Percentiles rank a stretch among this genome's conserved stretches.
Conservation (phyloP, 2,329 filamentous ascomycete genomes). For the Colletotrichum cuscutae region DNA sequence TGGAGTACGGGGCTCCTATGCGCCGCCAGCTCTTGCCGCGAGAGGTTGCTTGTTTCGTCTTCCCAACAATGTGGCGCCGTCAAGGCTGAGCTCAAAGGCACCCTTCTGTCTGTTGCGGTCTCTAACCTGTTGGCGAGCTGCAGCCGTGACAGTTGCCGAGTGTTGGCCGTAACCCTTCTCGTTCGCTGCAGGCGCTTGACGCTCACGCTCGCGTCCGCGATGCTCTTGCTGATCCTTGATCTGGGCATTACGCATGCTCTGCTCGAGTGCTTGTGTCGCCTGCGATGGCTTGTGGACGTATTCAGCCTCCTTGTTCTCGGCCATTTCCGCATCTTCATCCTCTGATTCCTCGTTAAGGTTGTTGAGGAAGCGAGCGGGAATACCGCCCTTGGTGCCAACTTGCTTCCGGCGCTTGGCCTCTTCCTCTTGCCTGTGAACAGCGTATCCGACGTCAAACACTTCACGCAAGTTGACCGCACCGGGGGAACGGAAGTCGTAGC, state of each 20-base stretch:
- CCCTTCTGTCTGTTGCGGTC: slow-evolving; percentile 77
- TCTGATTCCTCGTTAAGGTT: slow-evolving; percentile 77
- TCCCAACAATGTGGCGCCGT: slow-evolving; percentile 89
- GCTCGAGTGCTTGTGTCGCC: slow-evolving; percentile 78
- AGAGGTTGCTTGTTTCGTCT: slow-evolving; percentile 67
- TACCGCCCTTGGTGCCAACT: slow-evolving; percentile 76
- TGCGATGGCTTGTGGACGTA: slow-evolving; percentile 54
- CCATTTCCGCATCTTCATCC: slow-evolving; percentile 70
- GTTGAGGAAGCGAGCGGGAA: slow-evolving; percentile 60
- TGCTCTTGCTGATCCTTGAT: slow-evolving; percentile 69
- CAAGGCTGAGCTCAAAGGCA: slow-evolving; percentile 90
- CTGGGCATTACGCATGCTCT: slow-evolving; percentile 86
- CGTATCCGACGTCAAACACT: slow-evolving; percentile 98
- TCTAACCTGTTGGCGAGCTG: slow-evolving; percentile 82
- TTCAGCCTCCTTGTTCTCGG: slow-evolving; percentile 68
- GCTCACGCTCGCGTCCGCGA: slow-evolving; percentile 62
- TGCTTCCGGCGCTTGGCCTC: slow-evolving; percentile 93
- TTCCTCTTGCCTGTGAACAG: slow-evolving; percentile 95
- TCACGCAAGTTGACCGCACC: slow-evolving; percentile 95
- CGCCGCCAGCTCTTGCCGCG: slow-evolving; percentile 52
- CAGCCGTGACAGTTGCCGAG: slow-evolving; percentile 83
- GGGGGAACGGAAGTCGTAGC: slow-evolving; percentile 93
- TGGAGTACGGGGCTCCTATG: slow-evolving; percentile 30
- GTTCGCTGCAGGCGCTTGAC: slow-evolving; percentile 43
- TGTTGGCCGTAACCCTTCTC: slow-evolving; percentile 88